phyloP scores from a whole-genome alignment of 2,329 filamentous ascomycete species.

The Aspergillus ustus region DNA sequence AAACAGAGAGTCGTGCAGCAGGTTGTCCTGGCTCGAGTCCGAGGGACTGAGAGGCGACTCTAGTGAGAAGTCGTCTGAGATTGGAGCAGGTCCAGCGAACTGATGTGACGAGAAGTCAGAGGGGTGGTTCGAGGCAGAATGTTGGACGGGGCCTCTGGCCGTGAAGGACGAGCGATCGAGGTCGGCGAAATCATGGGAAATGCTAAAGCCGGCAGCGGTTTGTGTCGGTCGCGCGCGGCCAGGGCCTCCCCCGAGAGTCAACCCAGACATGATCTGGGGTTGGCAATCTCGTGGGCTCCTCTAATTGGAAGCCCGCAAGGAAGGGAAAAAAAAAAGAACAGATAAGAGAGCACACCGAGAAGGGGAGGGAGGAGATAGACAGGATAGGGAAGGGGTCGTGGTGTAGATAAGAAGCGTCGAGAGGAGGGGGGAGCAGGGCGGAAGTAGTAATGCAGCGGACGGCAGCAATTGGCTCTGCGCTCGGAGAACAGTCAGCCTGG shows the following conservation, averaged over 20 bases:
- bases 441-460: background rate
- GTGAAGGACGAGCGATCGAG: conserved; percentile 27
- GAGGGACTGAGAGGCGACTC: conserved; percentile 36
- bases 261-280: conserved; percentile 38
- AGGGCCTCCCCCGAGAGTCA: conserved; percentile 42
- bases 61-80: conserved; percentile 43
- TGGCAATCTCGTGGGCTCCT: conserved; percentile 19
- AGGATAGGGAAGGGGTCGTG: conserved; percentile 5
- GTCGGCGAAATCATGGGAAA: conserved; percentile 34
- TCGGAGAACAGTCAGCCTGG: conserved; percentile 11
- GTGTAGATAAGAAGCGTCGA: conserved; percentile 15
- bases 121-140: background rate
- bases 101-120: conserved; percentile 6
- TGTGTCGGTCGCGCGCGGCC: conserved; percentile 39
- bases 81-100: conserved; percentile 33
- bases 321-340: conserved; percentile 12
- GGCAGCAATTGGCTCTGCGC: conserved; percentile 11
- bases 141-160: conserved; percentile 8
- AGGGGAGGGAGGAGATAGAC: conserved; percentile 5
- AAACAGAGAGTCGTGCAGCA: conserved; percentile 68
- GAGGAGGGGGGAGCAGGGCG: conserved; percentile 9
- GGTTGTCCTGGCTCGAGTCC: conserved; percentile 51
- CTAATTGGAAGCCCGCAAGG: conserved; percentile 21
- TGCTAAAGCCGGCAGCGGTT: conserved; percentile 29
- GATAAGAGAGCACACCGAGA: conserved; percentile 15